A percentile compares a stretch with the other conserved stretches of the same genome.
Evolutionary conservation across 345 rosid species (phyloP).

Genomic region (Cardamine resedifolia): DNA sequence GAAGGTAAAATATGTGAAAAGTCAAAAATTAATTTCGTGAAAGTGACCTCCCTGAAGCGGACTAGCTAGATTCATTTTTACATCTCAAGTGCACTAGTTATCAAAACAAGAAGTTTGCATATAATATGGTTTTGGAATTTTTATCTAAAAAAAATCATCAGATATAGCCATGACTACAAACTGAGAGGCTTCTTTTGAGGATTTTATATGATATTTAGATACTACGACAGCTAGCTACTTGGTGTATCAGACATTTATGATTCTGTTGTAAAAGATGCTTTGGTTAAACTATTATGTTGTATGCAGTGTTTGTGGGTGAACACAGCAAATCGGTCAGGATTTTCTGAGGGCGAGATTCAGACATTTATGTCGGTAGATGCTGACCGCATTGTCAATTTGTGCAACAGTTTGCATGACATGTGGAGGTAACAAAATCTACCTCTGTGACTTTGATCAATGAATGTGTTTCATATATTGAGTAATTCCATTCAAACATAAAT

Average conservation of each 20-base stretch:
- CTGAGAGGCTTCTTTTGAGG: not conserved
- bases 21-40: not conserved
- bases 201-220: not conserved
- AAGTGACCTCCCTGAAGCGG: not conserved
- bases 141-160: too few species aligned
- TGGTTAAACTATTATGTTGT: slow-evolving; percentile 30
- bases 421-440: slow-evolving; percentile 69
- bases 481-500: not conserved
- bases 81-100: too few species aligned
- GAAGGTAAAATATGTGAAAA: slow-evolving; percentile 52
- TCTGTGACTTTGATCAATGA: slow-evolving; percentile 1
- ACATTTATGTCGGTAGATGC: slow-evolving; percentile 98
- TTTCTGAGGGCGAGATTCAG: slow-evolving; percentile 93
- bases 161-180: not conserved
- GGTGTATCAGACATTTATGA: not conserved
- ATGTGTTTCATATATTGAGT: not conserved
- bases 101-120: too few species aligned
- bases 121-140: not conserved
- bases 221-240: not conserved
- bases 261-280: slow-evolving; percentile 3
- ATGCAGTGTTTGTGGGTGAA: slow-evolving; percentile 69
- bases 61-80: not conserved
- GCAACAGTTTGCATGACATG: slow-evolving; percentile 87
- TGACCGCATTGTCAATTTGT: slow-evolving; percentile 81
- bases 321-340: slow-evolving; percentile 68